Evolutionary conservation across 306 rosid species (phyloP).

Genomic region (Pyrus bretschneideri): DNA sequence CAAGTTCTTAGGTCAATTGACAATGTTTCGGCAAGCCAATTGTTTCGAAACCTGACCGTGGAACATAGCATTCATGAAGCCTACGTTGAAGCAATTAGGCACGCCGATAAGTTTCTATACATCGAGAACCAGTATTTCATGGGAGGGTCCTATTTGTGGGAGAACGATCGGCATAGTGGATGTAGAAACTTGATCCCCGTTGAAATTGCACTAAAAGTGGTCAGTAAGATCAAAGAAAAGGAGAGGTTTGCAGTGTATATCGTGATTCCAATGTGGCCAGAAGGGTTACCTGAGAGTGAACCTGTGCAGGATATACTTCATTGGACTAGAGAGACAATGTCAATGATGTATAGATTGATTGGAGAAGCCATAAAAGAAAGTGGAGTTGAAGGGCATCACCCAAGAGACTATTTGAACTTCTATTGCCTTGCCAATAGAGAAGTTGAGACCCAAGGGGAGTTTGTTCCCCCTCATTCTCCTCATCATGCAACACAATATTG

Average conservation of each 20-base stretch:
- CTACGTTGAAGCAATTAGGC: conserved; percentile 78
- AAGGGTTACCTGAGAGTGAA: conserved; percentile 82
- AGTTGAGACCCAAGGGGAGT: conserved; percentile 45
- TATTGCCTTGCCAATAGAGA: conserved; percentile 94
- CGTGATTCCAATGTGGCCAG: conserved; percentile 98
- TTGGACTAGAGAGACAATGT: conserved; percentile 82
- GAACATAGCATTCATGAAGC: conserved; percentile 92
- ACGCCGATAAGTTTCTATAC: conserved; percentile 73
- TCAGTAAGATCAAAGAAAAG: conserved; percentile 61
- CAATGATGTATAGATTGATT: conserved; percentile 79
- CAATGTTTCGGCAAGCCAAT: conserved; percentile 60
- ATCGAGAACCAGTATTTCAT: conserved; percentile 92
- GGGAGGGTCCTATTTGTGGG: conserved; percentile 89
- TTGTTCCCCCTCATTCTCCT: conserved; percentile 65
- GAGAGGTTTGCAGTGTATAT: conserved; percentile 80
- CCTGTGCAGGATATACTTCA: conserved; percentile 74
- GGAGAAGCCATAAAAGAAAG: conserved; percentile 75
- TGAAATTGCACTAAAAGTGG: conserved; percentile 85
- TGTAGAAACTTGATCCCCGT: conserved; percentile 77
- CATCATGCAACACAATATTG: conserved; percentile 59
- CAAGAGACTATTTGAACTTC: conserved; percentile 87
- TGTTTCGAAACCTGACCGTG: conserved; percentile 51
- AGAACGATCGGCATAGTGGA: conserved; percentile 59
- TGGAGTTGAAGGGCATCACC: conserved; percentile 48
- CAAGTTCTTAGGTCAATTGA: conserved; percentile 89